Evolutionary conservation across 176 grass and related monocot species (phyloP).

Genomic region (Calamus simplicifolius): DNA sequence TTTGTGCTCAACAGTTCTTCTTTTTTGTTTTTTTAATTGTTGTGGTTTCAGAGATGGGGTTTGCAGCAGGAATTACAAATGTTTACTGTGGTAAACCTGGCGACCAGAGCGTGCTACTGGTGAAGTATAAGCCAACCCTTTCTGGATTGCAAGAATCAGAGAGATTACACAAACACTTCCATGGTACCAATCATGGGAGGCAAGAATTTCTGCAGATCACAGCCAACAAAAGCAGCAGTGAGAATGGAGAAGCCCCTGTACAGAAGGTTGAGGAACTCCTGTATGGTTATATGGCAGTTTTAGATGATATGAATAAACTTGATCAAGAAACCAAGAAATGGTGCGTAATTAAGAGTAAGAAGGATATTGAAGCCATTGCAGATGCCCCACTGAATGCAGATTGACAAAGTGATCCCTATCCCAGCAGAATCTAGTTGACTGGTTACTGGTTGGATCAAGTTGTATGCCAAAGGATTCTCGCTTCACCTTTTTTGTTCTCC

Average conservation of each 20-base stretch:
- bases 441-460: too few relatives aligned
- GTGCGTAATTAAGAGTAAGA: conserved; percentile 67
- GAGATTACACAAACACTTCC: conserved; percentile 41
- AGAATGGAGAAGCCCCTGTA: conserved; percentile 15
- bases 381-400: conserved; percentile 33
- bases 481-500: too few relatives aligned
- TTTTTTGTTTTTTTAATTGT: conserved; percentile 7
- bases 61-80: conserved; percentile 35
- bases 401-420: too few relatives aligned
- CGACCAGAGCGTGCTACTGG: conserved; percentile 44
- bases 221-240: conserved; percentile 4
- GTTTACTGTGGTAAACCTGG: conserved; percentile 41
- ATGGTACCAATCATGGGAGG: conserved; percentile 43
- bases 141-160: conserved; percentile 83
- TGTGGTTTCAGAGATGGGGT: conserved; percentile 41
- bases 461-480: too few relatives aligned
- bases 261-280: conserved; percentile 40
- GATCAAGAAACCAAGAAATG: conserved; percentile 53
- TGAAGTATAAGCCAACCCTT: conserved; percentile 54
- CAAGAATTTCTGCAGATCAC: conserved; percentile 35
- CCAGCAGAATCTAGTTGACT: too few relatives aligned
- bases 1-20: not conserved
- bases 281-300: conserved; percentile 46
- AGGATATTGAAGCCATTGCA: conserved; percentile 43
- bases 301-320: conserved; percentile 54